Base-by-base conservation (phyloP, 2,329 filamentous ascomycete genomes). In the Colletotrichum sp. region DNA sequence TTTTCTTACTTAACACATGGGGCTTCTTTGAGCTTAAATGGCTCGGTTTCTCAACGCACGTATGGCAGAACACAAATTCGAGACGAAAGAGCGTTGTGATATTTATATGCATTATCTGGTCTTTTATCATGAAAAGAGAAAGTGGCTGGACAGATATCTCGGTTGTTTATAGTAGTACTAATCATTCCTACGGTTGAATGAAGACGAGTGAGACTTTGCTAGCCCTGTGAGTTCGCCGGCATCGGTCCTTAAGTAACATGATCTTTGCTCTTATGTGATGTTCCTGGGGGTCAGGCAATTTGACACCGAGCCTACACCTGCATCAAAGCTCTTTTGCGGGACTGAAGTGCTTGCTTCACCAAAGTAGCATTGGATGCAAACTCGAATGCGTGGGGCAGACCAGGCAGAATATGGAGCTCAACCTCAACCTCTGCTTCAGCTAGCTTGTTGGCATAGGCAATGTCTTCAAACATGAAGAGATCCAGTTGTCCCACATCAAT, bases 391-490 rank as follows among this genome's bases (percentile, higher is more conserved):
- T 87, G 85, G 1, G 84, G 83, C 18, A 87, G 70, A 4, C 86
- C 86, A 1, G 81, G 80, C 73, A 85, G 87, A 55, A 87, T 43
- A 69, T 87, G 85, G 6, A 86, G 79, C 78, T 87, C 86, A 1
- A 85, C 81, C 16, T 82, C 79, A 6, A 86, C 78, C 3, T 81
- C 80, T 7, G 78, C 83, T 64, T 79, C 76, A 8, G 78, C 79
- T 7, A 87, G 79, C 28, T 82, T 77, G 15, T 67, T 67, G 6
- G 80, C 84, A 77, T 82, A 87, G 48, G 77, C 77, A 2, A 83
- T 18, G 15, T 72, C 67, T 77, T 86, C 85, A 9, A 80, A 80
- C 6, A 79, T 55, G 72, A 87, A 87, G 9, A 87, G 57, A 65
- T 87, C 85, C 58, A 86, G 72, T 9, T 79, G 78, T 5, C 85